phyloP scores from a whole-genome alignment of 805 yeast species.

The Barnettozyma sucrosica region DNA sequence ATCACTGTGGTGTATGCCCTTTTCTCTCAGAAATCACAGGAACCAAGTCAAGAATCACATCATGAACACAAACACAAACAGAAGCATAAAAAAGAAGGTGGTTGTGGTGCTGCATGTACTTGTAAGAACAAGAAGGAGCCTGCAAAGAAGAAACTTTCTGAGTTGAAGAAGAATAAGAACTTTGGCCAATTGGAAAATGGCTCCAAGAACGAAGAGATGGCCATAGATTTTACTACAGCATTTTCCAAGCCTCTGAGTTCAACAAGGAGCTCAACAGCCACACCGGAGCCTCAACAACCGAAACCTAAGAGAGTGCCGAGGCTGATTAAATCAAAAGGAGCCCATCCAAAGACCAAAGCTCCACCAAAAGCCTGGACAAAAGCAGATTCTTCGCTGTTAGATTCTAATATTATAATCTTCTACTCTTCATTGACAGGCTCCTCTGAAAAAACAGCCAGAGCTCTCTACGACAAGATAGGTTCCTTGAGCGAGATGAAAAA shows the following conservation, averaged over 20 bases:
- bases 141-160: conserved; percentile 24
- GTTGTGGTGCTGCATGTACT: conserved; percentile 32
- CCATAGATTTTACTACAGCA: conserved; percentile 36
- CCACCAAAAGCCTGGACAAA: conserved; percentile 32
- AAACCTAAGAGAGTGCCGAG: conserved; percentile 35
- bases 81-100: conserved; percentile 24
- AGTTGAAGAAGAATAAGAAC: conserved; percentile 17
- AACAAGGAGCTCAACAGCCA: conserved; percentile 1
- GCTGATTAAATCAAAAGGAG: conserved; percentile 35
- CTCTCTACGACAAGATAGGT: conserved; percentile 36
- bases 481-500: conserved; percentile 25
- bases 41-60: background rate
- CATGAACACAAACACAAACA: conserved; percentile 13
- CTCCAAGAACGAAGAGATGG: conserved; percentile 18
- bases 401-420: conserved; percentile 60
- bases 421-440: conserved; percentile 87
- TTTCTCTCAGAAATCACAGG: conserved; percentile 15
- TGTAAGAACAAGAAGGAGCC: conserved; percentile 24
- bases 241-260: conserved; percentile 22
- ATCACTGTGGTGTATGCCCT: conserved; percentile 22
- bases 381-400: conserved; percentile 37
- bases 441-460: conserved; percentile 61
- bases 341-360: conserved; percentile 19
- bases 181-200: conserved; percentile 12
- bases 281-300: conserved; percentile 8